Evolutionary conservation across 1,139 yeast species (phyloP).

Genomic region (Pneumocystis carinii): DNA sequence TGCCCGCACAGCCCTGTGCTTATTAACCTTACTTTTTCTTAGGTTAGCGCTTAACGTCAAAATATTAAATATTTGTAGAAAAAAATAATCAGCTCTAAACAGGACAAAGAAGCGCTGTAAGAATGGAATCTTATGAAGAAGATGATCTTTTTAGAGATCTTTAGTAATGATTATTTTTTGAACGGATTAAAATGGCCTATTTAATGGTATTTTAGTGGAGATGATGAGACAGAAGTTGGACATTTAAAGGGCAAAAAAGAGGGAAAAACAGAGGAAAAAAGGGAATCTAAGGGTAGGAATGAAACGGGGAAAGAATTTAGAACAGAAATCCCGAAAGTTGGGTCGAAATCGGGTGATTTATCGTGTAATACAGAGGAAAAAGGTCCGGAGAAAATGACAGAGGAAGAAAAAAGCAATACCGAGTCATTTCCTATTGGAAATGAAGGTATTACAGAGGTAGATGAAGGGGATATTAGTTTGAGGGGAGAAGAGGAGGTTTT

Average conservation of each 20-base stretch:
- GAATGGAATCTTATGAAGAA: constrained; percentile 37
- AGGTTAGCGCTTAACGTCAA: no score
- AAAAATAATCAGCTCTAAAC: not conserved
- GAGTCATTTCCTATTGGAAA: not conserved
- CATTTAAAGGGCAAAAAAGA: constrained; percentile 2
- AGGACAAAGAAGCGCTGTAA: not conserved
- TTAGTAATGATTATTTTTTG: constrained; percentile 30
- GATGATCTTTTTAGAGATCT: constrained; percentile 71
- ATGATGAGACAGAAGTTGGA: constrained; percentile 17
- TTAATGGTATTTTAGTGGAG: constrained; percentile 20
- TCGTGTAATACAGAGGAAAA: constrained; percentile 4
- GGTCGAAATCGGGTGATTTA: constrained; percentile 3
- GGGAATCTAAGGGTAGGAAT: not conserved
- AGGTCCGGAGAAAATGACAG: constrained; percentile 1
- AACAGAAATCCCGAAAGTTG: not conserved
- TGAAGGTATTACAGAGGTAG: not conserved
- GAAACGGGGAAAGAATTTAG: not conserved
- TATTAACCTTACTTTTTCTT: no score
- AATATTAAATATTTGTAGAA: not conserved
- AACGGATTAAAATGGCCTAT: not conserved
- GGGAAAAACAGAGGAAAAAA: not conserved
- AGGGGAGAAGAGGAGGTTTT: not conserved
- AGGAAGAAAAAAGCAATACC: not conserved
- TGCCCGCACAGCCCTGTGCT: no score
- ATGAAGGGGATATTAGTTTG: not conserved